Evolutionary conservation across 768 basidiomycete genomes (phyloP).

Genomic region (Tulasnella sp.): DNA sequence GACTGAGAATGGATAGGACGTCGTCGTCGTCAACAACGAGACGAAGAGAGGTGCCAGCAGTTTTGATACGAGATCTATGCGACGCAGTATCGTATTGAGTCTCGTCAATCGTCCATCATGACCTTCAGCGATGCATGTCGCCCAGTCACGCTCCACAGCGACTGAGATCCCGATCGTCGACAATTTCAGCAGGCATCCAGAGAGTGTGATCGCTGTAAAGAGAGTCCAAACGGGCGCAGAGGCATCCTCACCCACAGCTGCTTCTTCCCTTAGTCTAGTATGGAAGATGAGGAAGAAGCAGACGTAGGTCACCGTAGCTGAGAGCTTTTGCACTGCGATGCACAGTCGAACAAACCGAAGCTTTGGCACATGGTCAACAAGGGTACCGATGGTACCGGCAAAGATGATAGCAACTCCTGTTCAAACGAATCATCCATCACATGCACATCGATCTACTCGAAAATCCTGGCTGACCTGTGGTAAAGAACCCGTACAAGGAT

Average conservation of each 20-base stretch:
- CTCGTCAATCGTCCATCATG: conserved; percentile 29
- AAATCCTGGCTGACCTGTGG: conserved; percentile 26
- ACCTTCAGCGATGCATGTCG: conserved; percentile 31
- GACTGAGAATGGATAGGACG: conserved; percentile 23
- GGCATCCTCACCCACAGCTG: background rate
- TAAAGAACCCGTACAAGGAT: conserved; percentile 38
- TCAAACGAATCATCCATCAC: background rate
- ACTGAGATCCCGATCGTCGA: conserved; percentile 35
- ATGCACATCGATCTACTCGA: background rate
- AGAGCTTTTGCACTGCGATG: conserved; percentile 32
- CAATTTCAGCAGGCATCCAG: conserved; percentile 30
- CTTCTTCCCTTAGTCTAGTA: conserved; percentile 2
- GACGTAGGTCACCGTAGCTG: conserved; percentile 28
- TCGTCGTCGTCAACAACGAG: conserved; percentile 33
- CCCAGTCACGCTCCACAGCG: conserved; percentile 44
- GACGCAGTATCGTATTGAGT: conserved; percentile 35
- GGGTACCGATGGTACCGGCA: conserved; percentile 32
- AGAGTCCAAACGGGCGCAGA: conserved; percentile 23
- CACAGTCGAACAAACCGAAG: conserved; percentile 32
- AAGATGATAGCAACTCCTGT: conserved; percentile 29
- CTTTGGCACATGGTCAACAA: conserved; percentile 33
- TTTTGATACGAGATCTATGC: conserved; percentile 38
- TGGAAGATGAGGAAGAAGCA: conserved; percentile 27
- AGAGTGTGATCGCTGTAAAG: conserved; percentile 29
- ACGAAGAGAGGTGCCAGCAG: conserved; percentile 42